These are phyloP conservation scores for Trichoderma asperelloides DNA, from an alignment of 495 filamentous ascomycete genomes.

Conservation along the genomic window DNA sequence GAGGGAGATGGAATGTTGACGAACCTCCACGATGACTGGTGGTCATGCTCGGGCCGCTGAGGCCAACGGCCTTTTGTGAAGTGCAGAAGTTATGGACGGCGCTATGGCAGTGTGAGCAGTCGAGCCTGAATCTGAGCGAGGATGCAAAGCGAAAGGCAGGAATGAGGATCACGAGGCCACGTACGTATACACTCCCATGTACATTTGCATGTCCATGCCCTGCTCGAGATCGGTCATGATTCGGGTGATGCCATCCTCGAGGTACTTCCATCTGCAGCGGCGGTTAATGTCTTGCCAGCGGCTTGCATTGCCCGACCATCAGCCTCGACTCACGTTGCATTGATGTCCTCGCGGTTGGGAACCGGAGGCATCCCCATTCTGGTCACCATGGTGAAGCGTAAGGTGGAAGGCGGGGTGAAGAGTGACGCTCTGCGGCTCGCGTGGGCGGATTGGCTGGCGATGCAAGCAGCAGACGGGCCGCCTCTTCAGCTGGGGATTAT, in stretches of 20 bases:
- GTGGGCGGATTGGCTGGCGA: background rate
- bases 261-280: conserved; percentile 66
- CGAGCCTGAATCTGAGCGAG: background rate
- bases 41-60: conserved; percentile 12
- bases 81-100: conserved; percentile 99
- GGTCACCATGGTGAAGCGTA: conserved; percentile 19
- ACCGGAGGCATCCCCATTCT: conserved; percentile 31
- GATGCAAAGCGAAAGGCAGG: background rate
- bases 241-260: conserved; percentile 76
- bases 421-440: background rate
- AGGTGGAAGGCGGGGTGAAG: background rate
- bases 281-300: conserved; percentile 17
- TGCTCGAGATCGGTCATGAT: conserved; percentile 89
- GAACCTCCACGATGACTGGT: conserved; percentile 66
- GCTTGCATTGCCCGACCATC: background rate
- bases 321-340: conserved; percentile 58
- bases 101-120: conserved; percentile 35
- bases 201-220: conserved; percentile 90
- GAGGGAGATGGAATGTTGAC: conserved; percentile 15
- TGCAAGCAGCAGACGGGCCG: background rate
- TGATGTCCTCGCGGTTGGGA: conserved; percentile 75
- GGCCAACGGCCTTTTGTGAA: conserved; percentile 77
- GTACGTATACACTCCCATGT: conserved; percentile 96
- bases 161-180: conserved; percentile 20
- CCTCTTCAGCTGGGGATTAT: background rate